Evolutionary conservation across 2,329 filamentous ascomycete species (phyloP).

Genomic region (Penicillium sp.): DNA sequence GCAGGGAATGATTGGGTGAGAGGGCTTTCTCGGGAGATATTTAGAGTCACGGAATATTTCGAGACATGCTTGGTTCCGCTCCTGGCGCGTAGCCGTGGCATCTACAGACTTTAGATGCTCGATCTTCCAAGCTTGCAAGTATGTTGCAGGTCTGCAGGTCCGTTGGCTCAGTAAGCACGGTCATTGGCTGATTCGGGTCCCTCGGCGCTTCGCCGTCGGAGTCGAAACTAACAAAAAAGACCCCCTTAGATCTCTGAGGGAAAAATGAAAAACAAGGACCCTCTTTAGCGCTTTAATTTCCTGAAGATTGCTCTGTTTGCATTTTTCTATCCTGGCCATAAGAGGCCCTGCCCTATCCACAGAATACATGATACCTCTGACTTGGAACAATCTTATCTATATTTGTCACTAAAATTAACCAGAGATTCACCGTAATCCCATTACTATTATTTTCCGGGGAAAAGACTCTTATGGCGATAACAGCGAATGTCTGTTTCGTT

Average conservation of each 20-base stretch:
- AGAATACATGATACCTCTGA: not conserved
- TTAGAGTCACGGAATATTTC: slow-evolving; percentile 14
- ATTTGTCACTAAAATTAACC: not conserved
- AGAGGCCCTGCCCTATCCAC: not conserved
- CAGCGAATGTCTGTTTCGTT: too few relatives aligned
- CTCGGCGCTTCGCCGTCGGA: slow-evolving; percentile 15
- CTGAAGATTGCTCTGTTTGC: slow-evolving; percentile 1
- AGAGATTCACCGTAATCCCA: too few relatives aligned
- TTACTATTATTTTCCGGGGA: too few relatives aligned
- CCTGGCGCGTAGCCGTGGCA: slow-evolving; percentile 23
- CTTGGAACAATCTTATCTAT: not conserved
- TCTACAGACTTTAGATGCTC: not conserved
- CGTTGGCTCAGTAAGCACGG: not conserved
- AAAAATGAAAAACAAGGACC: not conserved
- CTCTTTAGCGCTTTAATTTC: slow-evolving; percentile 1
- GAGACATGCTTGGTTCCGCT: slow-evolving; percentile 14
- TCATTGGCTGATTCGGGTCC: slow-evolving; percentile 13
- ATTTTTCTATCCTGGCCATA: not conserved
- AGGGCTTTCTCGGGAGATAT: slow-evolving; percentile 11
- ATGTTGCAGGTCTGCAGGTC: slow-evolving; percentile 17
- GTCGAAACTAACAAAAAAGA: not conserved
- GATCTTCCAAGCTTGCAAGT: not conserved
- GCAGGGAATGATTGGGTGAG: slow-evolving; percentile 17
- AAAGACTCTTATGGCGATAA: too few relatives aligned
- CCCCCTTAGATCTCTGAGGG: not conserved